These are phyloP conservation scores for Silene vulgaris DNA, from an alignment of 179 eudicot genomes.

Conservation along the genomic window DNA sequence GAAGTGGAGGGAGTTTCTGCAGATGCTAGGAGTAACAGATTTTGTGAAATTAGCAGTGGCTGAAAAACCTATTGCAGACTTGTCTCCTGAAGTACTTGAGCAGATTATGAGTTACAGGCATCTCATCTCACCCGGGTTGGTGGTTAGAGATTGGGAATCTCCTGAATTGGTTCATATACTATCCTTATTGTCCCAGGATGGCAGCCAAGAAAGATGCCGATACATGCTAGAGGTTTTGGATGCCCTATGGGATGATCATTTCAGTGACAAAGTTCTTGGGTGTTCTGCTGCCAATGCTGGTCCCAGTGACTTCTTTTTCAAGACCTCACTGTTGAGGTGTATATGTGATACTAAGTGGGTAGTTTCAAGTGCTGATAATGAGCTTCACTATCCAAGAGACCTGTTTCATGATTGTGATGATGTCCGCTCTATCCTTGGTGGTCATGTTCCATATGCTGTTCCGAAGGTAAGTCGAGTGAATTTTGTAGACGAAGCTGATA, in stretches of 20 bases:
- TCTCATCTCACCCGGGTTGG: constrained; percentile 33
- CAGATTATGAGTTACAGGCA: constrained; percentile 35
- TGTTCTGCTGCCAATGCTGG: constrained; percentile 31
- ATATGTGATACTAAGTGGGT: constrained; percentile 60
- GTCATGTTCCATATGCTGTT: constrained; percentile 66
- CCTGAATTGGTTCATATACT: constrained; percentile 54
- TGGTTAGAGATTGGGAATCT: constrained; percentile 84
- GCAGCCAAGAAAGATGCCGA: constrained; percentile 42
- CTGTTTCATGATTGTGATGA: constrained; percentile 73
- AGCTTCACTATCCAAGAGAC: constrained; percentile 67
- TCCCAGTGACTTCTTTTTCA: constrained; percentile 39
- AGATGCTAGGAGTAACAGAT: constrained; percentile 71
- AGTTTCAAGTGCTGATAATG: constrained; percentile 50
- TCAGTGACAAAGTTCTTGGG: constrained; percentile 53
- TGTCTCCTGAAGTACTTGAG: constrained; percentile 33
- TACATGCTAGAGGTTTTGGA: constrained; percentile 76
- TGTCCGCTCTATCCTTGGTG: constrained; percentile 68
- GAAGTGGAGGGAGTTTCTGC: constrained; percentile 79
- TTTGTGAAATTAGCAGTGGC: constrained; percentile 58
- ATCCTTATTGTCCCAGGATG: constrained; percentile 44
- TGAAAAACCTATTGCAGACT: constrained; percentile 51
- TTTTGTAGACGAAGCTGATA: not conserved
- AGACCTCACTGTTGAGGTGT: constrained; percentile 51
- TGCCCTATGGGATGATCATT: constrained; percentile 69
- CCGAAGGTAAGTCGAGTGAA: constrained; percentile 63